Evolutionary conservation across 352 stramenopile species (phyloP), one percentile per base, ranked within the genome.

Genomic region (Globisporangium polare): DNA sequence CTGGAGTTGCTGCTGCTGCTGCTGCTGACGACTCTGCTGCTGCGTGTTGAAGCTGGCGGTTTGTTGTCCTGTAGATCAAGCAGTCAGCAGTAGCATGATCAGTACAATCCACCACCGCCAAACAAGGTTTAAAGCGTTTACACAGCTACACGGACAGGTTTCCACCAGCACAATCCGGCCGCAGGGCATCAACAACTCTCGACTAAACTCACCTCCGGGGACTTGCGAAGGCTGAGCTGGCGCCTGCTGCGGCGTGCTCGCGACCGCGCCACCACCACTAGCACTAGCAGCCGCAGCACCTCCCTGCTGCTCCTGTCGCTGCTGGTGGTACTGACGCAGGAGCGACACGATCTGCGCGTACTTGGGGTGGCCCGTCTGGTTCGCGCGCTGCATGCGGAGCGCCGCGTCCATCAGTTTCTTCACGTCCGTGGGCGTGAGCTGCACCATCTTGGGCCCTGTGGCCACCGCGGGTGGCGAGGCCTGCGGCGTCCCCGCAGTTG

Each of bases 361-460:
- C 71, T 92, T 92, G 20, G 83, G 85, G 66, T 94, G 83, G 55
- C 69, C 58, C 56, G 86, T 94, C 57, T 93, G 81, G 33, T 88
- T 83, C 51, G 79, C 73, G 45, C 75, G 72, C 65, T 93, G 78
- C 85, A 95, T 92, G 33, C 78, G 85, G 63, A 93, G 60, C n/a
- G 85, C 87, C 20, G 74, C 77, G 59, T 91, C 75, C 86, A 95
- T 92, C 45, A 95, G 78, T 67, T 89, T 88, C 67, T 89, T 87
- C 57, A 87, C 78, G 70, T 94, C 79, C 27, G 73, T 67, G n/a
- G 78, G 45, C 58, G 83, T 80, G 26, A 93, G 74, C 63, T 68
- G 60, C 43, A 66, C 53, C 60, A 66, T 66, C 8, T 69, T 63
- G 31, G 52, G 45, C 56, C 3, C 49, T 6, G 31, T 41, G 22